phyloP scores from a whole-genome alignment of 2,329 filamentous ascomycete genomes.

The Cladosporium sphaerospermum region DNA sequence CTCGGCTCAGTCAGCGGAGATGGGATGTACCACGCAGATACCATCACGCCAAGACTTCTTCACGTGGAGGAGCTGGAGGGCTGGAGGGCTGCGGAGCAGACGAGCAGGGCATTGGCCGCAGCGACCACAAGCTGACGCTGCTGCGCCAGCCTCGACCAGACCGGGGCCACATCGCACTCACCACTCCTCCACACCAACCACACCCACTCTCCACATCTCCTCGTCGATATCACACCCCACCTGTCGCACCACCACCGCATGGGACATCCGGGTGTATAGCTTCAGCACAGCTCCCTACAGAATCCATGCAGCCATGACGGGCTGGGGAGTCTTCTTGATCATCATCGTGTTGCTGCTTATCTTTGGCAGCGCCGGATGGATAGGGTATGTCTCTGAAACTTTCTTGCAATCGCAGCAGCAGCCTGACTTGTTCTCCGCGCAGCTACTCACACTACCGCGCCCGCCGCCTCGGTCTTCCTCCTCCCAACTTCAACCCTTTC shows the following conservation, averaged over 20 bases:
- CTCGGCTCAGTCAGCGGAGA: too few relatives aligned
- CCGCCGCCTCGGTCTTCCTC: slow-evolving; percentile 66
- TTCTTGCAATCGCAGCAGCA: not conserved
- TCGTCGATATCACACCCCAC: not conserved
- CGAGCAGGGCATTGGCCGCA: too few relatives aligned
- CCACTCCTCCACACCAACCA: not conserved
- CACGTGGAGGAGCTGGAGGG: too few relatives aligned
- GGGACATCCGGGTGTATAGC: slow-evolving; percentile 3
- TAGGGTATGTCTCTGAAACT: slow-evolving; percentile 37
- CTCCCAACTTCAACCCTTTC: slow-evolving; percentile 68
- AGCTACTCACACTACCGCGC: slow-evolving; percentile 66
- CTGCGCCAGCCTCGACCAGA: too few relatives aligned
- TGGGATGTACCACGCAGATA: not conserved
- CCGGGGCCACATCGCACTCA: too few relatives aligned
- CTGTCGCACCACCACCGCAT: slow-evolving; percentile 1
- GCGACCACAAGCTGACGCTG: too few relatives aligned
- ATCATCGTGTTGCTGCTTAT: slow-evolving; percentile 60
- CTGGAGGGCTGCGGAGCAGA: too few relatives aligned
- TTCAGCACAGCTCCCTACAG: not conserved
- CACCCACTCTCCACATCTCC: not conserved
- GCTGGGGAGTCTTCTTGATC: slow-evolving; percentile 63
- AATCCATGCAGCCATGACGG: slow-evolving; percentile 14
- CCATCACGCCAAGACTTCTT: slow-evolving; percentile 1
- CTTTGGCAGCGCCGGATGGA: slow-evolving; percentile 56
- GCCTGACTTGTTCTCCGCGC: not conserved